Conservation (phyloP, 352 stramenopile genomes). For the Nannochloropsis limnetica region DNA sequence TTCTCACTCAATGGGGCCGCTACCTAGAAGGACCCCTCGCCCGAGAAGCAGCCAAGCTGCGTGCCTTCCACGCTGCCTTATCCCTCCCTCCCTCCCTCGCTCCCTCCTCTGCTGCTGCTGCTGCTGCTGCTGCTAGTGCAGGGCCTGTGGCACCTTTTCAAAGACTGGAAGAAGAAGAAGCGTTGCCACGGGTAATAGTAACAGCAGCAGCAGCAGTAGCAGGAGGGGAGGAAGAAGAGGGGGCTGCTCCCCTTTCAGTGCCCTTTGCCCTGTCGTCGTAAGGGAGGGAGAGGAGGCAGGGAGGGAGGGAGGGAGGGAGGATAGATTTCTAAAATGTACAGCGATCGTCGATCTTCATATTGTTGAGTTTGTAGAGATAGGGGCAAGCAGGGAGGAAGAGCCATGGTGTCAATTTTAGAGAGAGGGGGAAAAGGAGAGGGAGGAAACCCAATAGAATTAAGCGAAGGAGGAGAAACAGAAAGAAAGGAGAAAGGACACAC, state of each 20-base stretch:
- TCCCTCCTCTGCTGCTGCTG: neutral
- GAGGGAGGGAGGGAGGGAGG: neutral
- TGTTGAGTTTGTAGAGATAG: neutral
- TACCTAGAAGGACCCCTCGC: constrained; percentile 6
- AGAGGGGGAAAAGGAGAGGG: neutral
- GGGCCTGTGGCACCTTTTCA: neutral
- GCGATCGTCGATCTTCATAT: neutral
- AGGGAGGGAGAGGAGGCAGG: neutral
- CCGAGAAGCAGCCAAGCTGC: neutral
- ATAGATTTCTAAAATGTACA: neutral
- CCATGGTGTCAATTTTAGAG: neutral
- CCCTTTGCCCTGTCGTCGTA: neutral
- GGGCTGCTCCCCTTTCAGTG: neutral
- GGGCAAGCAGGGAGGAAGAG: neutral
- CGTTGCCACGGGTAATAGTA: neutral
- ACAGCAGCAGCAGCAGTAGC: neutral
- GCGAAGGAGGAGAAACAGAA: neutral
- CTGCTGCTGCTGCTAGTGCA: neutral
- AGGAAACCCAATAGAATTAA: neutral
- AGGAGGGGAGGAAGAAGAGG: neutral
- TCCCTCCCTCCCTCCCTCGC: neutral
- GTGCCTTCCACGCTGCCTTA: neutral
- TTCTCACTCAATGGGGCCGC: constrained; percentile 19
- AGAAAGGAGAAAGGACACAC: neutral
- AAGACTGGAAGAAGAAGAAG: neutral